Evolutionary conservation across 2,329 filamentous ascomycete species (phyloP).

Genomic region (Microcera coccophila): DNA sequence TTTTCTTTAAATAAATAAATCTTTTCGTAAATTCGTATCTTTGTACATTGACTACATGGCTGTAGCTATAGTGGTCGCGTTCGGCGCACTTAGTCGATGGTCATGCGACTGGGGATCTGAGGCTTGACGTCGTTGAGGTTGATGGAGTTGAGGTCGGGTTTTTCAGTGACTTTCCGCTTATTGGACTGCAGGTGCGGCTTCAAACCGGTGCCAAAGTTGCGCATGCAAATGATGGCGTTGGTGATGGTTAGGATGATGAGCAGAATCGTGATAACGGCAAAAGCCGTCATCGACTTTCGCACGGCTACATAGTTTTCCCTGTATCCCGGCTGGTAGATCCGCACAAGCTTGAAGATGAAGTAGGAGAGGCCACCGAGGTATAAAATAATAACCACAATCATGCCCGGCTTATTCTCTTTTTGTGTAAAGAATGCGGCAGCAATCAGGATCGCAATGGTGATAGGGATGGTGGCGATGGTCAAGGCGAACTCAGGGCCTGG

Average conservation of each 20-base stretch:
- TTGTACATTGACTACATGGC: slow-evolving; percentile 27
- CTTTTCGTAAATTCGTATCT: slow-evolving; percentile 36
- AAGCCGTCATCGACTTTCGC: slow-evolving; percentile 81
- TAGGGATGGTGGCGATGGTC: slow-evolving; percentile 82
- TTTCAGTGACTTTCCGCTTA: slow-evolving; percentile 46
- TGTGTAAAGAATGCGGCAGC: slow-evolving; percentile 81
- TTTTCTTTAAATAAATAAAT: slow-evolving; percentile 31
- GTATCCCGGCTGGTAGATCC: slow-evolving; percentile 75
- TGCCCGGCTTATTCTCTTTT: slow-evolving; percentile 75
- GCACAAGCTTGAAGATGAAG: slow-evolving; percentile 96
- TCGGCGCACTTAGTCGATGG: slow-evolving; percentile 59
- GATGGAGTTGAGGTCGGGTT: slow-evolving; percentile 54
- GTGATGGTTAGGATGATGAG: slow-evolving; percentile 84
- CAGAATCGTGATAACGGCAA: slow-evolving; percentile 87
- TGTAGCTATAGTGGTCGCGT: slow-evolving; percentile 1
- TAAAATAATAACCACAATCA: slow-evolving; percentile 72
- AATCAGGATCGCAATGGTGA: slow-evolving; percentile 85
- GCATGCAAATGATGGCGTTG: slow-evolving; percentile 81
- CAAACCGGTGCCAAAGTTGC: slow-evolving; percentile 85
- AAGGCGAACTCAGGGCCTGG: slow-evolving; percentile 74
- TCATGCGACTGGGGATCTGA: slow-evolving; percentile 54
- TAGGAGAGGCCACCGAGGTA: slow-evolving; percentile 89
- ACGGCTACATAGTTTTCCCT: slow-evolving; percentile 68
- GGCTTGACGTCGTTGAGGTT: slow-evolving; percentile 55
- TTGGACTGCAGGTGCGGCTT: slow-evolving; percentile 74